These are phyloP conservation scores for Russula emetica DNA, from an alignment of 768 basidiomycete species.

Conservation along the genomic window DNA sequence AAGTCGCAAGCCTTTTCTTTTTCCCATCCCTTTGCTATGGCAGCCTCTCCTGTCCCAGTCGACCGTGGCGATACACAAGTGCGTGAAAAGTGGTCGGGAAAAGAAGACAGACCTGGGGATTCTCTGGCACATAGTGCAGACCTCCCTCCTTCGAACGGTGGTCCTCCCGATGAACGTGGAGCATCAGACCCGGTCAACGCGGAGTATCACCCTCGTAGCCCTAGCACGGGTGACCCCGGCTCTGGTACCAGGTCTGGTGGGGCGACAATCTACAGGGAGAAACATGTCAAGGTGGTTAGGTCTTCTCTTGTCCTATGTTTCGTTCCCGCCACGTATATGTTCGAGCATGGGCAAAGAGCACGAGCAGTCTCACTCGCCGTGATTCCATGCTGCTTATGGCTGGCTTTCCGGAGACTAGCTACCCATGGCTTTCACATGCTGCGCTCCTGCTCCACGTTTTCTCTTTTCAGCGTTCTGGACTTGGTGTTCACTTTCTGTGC, in stretches of 20 bases:
- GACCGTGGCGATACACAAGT: slow-evolving; percentile 25
- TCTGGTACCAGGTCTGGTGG: slow-evolving; percentile 24
- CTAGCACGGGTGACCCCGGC: slow-evolving; percentile 24
- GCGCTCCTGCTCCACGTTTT: slow-evolving; percentile 43
- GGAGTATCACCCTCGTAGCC: slow-evolving; percentile 28
- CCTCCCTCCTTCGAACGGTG: slow-evolving; percentile 26
- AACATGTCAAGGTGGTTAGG: slow-evolving; percentile 87
- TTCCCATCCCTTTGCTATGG: slow-evolving; percentile 26
- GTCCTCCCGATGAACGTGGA: slow-evolving; percentile 27
- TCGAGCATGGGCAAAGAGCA: slow-evolving; percentile 28
- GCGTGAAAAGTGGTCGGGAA: slow-evolving; percentile 28
- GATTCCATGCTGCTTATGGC: slow-evolving; percentile 30
- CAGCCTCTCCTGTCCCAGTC: slow-evolving; percentile 29
- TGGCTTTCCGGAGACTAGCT: slow-evolving; percentile 28
- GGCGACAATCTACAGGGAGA: slow-evolving; percentile 48
- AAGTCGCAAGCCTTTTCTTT: slow-evolving; percentile 1
- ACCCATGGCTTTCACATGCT: slow-evolving; percentile 39
- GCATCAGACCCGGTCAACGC: slow-evolving; percentile 21
- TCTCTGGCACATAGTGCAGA: slow-evolving; percentile 28
- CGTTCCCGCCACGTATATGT: slow-evolving; percentile 30
- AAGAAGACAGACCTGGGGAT: slow-evolving; percentile 27
- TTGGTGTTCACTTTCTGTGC: slow-evolving; percentile 57
- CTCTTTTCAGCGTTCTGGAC: slow-evolving; percentile 45
- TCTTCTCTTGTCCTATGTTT: slow-evolving; percentile 43
- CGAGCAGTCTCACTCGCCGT: slow-evolving; percentile 25